Conservation (phyloP, 2,329 filamentous ascomycete genomes). For the Exophiala oligosperma region DNA sequence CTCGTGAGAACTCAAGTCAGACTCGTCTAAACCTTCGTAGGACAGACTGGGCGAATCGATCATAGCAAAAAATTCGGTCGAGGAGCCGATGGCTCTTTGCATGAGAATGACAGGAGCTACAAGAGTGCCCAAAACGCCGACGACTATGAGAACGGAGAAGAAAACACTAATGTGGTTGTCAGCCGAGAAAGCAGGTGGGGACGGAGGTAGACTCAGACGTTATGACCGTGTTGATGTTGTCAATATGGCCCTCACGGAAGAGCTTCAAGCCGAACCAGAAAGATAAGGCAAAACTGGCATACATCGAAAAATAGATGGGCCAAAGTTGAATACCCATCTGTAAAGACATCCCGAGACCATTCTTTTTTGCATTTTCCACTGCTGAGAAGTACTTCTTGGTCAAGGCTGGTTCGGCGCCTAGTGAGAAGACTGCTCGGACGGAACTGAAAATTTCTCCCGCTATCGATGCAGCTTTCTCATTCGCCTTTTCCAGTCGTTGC, state of each 20-base stretch:
- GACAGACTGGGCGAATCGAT: conserved; percentile 64
- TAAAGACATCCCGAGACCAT: conserved; percentile 33
- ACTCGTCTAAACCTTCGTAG: conserved; percentile 38
- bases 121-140: conserved; percentile 39
- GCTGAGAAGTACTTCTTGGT: conserved; percentile 38
- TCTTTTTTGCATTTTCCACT: conserved; percentile 39
- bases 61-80: conserved; percentile 75
- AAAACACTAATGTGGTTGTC: conserved; percentile 32
- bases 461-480: conserved; percentile 45
- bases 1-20: conserved; percentile 60
- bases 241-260: conserved; percentile 36
- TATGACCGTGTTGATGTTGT: conserved; percentile 38
- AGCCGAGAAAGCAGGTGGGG: neutral
- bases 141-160: conserved; percentile 45
- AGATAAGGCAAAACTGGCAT: conserved; percentile 37
- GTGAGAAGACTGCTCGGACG: conserved; percentile 46
- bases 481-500: conserved; percentile 31
- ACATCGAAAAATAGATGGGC: conserved; percentile 39
- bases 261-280: conserved; percentile 42
- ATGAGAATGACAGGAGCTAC: conserved; percentile 38
- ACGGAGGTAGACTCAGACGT: conserved; percentile 31
- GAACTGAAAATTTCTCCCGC: conserved; percentile 45
- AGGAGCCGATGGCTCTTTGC: conserved; percentile 76
- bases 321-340: conserved; percentile 36
- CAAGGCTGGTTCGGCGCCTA: conserved; percentile 43